Conservation (phyloP, 371 early-diverging fungal genomes). For the Saksenaea oblongispora region DNA sequence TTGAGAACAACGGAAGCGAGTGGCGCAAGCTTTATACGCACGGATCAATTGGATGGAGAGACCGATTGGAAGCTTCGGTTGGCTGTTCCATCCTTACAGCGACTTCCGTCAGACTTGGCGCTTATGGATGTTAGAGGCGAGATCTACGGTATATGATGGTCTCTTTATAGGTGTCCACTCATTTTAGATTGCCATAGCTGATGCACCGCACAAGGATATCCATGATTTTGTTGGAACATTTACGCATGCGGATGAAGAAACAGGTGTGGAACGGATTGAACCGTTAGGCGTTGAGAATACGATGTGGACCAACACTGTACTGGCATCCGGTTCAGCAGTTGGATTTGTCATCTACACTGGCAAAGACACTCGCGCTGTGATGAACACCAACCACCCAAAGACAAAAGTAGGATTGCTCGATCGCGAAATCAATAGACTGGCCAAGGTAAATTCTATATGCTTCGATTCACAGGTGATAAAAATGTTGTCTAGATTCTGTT, state of each 20-base stretch:
- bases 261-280: conserved; percentile 56
- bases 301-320: conserved; percentile 98
- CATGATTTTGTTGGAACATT: conserved; percentile 93
- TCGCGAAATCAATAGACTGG: conserved; percentile 90
- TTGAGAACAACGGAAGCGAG: conserved; percentile 82
- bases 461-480: conserved; percentile 6
- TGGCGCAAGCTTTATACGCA: conserved; percentile 97
- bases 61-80: conserved; percentile 99
- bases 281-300: conserved; percentile 93
- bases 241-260: conserved; percentile 49
- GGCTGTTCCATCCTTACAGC: conserved; percentile 83
- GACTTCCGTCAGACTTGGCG: conserved; percentile 59
- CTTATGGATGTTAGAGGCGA: conserved; percentile 65
- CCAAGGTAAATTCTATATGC: conserved; percentile 67
- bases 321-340: conserved; percentile 92
- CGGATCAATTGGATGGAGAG: conserved; percentile 99
- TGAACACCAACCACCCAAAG: conserved; percentile 96
- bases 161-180: neutral
- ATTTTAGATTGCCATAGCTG: conserved; percentile 56
- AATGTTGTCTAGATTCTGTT: conserved; percentile 68
- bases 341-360: conserved; percentile 98
- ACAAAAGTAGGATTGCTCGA: conserved; percentile 98
- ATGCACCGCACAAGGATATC: conserved; percentile 96
- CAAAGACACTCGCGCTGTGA: conserved; percentile 94
- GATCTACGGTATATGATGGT: conserved; percentile 63